phyloP scores from a whole-genome alignment of 768 basidiomycete genomes.

The Pisolithus orientalis region DNA sequence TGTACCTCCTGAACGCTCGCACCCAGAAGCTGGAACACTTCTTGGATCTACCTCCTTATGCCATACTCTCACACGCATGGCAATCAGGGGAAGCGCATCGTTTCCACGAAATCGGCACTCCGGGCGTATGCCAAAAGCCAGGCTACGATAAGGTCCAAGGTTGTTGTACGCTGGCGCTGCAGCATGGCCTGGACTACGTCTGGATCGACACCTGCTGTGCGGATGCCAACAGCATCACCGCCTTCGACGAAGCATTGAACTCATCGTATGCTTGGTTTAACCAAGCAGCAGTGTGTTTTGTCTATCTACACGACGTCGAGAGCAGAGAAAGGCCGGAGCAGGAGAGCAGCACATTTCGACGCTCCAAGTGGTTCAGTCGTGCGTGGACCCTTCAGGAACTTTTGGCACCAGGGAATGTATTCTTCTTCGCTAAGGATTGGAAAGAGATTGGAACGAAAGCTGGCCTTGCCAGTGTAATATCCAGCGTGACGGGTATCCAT shows the following conservation, averaged over 20 bases:
- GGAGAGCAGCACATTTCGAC: not conserved
- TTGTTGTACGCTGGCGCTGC: not conserved
- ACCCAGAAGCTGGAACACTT: slow-evolving; percentile 1
- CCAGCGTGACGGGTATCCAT: not conserved
- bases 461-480: not conserved
- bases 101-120: not conserved
- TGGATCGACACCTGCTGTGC: slow-evolving; percentile 4
- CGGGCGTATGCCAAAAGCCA: not conserved
- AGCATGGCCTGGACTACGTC: not conserved
- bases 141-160: not conserved
- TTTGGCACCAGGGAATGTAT: not conserved
- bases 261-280: not conserved
- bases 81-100: slow-evolving; percentile 1
- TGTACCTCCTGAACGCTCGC: not conserved
- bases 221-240: slow-evolving; percentile 6
- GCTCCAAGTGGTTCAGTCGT: not conserved
- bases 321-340: not conserved
- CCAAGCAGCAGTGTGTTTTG: not conserved
- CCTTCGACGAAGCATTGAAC: slow-evolving; percentile 7
- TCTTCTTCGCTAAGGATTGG: not conserved
- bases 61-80: slow-evolving; percentile 9
- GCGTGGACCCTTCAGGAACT: not conserved
- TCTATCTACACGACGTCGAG: not conserved
- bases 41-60: slow-evolving; percentile 1
- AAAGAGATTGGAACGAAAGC: not conserved